These are phyloP conservation scores for Parietaria judaica DNA, from an alignment of 306 rosid genomes.

Conservation along the genomic window DNA sequence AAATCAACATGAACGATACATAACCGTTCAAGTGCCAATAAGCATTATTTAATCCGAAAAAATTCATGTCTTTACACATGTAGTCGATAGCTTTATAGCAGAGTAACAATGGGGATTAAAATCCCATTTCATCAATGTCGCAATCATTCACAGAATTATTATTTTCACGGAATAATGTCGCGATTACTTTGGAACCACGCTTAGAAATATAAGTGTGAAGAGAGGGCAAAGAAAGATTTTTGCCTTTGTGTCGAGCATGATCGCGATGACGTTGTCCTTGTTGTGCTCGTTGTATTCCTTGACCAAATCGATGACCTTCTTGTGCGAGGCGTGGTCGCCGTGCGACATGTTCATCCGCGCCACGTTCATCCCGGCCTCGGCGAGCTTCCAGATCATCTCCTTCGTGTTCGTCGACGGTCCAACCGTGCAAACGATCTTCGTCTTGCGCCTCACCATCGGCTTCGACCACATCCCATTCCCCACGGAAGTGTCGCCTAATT, in stretches of 20 bases:
- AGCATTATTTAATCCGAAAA: neutral
- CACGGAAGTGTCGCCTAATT: constrained; percentile 46
- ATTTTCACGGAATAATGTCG: neutral
- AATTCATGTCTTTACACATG: neutral
- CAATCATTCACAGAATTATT: no score
- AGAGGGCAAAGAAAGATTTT: constrained; percentile 1
- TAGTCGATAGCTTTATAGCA: neutral
- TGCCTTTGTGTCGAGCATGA: constrained; percentile 96
- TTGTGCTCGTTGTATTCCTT: constrained; percentile 77
- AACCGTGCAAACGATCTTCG: constrained; percentile 92
- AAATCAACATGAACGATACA: neutral
- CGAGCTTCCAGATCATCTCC: constrained; percentile 98
- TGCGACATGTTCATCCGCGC: constrained; percentile 97
- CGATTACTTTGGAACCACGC: neutral
- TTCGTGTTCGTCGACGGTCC: constrained; percentile 91
- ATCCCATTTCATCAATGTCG: no score
- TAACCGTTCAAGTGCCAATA: neutral
- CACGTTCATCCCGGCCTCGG: constrained; percentile 97
- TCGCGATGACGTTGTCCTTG: constrained; percentile 72
- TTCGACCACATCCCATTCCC: constrained; percentile 65
- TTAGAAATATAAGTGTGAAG: no score
- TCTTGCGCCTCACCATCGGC: constrained; percentile 78
- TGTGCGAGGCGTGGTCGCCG: constrained; percentile 95
- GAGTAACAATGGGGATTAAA: neutral
- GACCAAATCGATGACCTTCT: constrained; percentile 90